Base-by-base conservation (phyloP, 2,329 filamentous ascomycete species). In the Macroventuria anomochaeta region DNA sequence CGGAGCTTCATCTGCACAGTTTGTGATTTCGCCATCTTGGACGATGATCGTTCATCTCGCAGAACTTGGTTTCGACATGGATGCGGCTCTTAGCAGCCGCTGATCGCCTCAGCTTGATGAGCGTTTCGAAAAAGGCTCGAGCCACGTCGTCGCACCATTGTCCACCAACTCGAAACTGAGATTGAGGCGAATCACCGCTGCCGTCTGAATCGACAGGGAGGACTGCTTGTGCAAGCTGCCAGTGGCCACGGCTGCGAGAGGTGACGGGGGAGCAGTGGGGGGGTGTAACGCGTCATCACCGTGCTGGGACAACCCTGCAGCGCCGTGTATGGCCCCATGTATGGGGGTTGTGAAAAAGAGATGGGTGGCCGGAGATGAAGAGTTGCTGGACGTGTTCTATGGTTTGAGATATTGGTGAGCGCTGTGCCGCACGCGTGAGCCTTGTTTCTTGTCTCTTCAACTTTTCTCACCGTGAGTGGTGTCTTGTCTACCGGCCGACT, bases 211-310 rank as follows among this genome's bases (percentile, higher is more conserved):
- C 50, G 50, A 18, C 50, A 53, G 36, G 42, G 42, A 42, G 42
- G 21, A 7, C n/a, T 34, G 28, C 46, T 51, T 47, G 49, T 53
- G 42, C 42, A 15, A 20, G 37, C 28, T 10, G 21, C 17, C 28
- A 46, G 7, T 40, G 41, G 37, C 31, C 31, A 23, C 31, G 11
- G 26, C 36, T 12, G 41, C 25, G 7, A 18, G 7, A 41, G 29
- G 20, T 23, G 21, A 46, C 21, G 40, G 39, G 33, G 25, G 21
- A 18, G 33, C 29, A 5, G 41, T 47, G 46, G 46, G 36, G 41
- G n/a, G 23, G 47, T 47, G 47, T 32, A 46, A 47, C 46, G 47
- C 53, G 53, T 55, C 53, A 55, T 55, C 37, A 21, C 43, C 41
- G 36, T 21, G 36, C 46, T 50, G 46, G 46, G 46, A 32, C 33